Evolutionary conservation across 345 rosid genomes (phyloP), one percentile per base, ranked within the genome.

Genomic region (Eucalyptus sideroxylon): DNA sequence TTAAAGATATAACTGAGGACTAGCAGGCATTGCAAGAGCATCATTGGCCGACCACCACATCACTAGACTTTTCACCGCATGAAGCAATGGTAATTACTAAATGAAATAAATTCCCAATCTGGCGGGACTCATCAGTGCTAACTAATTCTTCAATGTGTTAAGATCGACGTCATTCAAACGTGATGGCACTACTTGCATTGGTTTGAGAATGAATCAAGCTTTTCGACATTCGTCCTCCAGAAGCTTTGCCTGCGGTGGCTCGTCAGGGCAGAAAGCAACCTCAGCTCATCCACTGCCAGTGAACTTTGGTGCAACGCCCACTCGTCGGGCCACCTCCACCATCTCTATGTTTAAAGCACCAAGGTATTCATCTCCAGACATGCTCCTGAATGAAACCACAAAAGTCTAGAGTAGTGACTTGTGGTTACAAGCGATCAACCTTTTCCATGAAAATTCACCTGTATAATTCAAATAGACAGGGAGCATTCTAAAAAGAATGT

Each of bases 211-310:
- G 91, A 97, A 98, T 80, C 98, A 97, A 12, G 95, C 94, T 92
- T 95, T 93, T 40, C 81, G 45, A 90, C 98, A 98, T 72, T 91
- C 97, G 72, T 96, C 96, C 93, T 96, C 96, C 60, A 98, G 93
- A 88, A 89, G 95, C 89, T 94, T 89, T 53, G 90, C 96, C 89
- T 98, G 99, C 30, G 94, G 23, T 30, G 94, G 91, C 7, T 96
- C 98, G 1, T 93, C 89, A 1, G 98, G 99, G 88, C 99, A 97
- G 93, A 92, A 97, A 16, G 91, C 99, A 89, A 98, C 96, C 88
- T 95, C 98, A 26, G 98, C 99, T 91, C 99, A 97, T 86, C 98
- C 99, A 80, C 99, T 98, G 77, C 99, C 98, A 0, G 98, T 97
- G 90, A 97, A 97, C 92, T 98, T 98, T 7, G 98, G 93, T 3